These are phyloP conservation scores for Ophiostoma pallidulum DNA, from an alignment of 2,329 filamentous ascomycete species.

Conservation along the genomic window DNA sequence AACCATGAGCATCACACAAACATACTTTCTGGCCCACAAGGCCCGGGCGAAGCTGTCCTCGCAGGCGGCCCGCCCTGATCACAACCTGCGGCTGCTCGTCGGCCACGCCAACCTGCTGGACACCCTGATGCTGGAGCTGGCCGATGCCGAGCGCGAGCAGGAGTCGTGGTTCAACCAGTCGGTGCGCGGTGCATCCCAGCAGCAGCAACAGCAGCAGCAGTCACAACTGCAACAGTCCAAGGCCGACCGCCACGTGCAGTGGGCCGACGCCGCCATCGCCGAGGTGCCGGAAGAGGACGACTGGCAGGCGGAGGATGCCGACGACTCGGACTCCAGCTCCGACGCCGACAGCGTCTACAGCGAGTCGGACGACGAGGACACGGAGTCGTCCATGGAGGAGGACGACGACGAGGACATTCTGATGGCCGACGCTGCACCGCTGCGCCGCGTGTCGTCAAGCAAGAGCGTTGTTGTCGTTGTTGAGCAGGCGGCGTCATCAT, in stretches of 20 bases:
- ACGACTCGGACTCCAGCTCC: slow-evolving; percentile 46
- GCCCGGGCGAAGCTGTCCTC: slow-evolving; percentile 90
- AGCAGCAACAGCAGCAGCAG: slow-evolving; percentile 21
- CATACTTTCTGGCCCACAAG: slow-evolving; percentile 96
- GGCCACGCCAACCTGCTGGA: slow-evolving; percentile 98
- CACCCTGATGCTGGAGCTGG: slow-evolving; percentile 79
- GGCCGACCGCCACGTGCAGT: slow-evolving; percentile 70
- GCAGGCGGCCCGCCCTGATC: slow-evolving; percentile 82
- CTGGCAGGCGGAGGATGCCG: slow-evolving; percentile 56
- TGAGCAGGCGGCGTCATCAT: no score
- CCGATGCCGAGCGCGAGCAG: slow-evolving; percentile 89
- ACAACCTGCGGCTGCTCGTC: slow-evolving; percentile 90
- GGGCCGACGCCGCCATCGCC: slow-evolving; percentile 69
- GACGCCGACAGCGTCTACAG: slow-evolving; percentile 41
- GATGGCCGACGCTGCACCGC: slow-evolving; percentile 39
- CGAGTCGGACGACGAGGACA: slow-evolving; percentile 36
- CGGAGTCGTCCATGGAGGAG: slow-evolving; percentile 36
- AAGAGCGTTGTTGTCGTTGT: neutral
- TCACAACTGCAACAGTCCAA: no score
- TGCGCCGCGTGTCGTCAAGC: slow-evolving; percentile 36
- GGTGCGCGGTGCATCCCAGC: slow-evolving; percentile 59
- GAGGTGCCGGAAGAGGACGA: slow-evolving; percentile 69
- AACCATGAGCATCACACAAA: slow-evolving; percentile 96
- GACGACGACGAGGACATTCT: slow-evolving; percentile 39
- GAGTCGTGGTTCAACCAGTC: slow-evolving; percentile 98